Percentiles rank a stretch among this genome's conserved stretches.
phyloP scores from a whole-genome alignment of 2,329 filamentous ascomycete species.

The Thermoascus crustaceus region DNA sequence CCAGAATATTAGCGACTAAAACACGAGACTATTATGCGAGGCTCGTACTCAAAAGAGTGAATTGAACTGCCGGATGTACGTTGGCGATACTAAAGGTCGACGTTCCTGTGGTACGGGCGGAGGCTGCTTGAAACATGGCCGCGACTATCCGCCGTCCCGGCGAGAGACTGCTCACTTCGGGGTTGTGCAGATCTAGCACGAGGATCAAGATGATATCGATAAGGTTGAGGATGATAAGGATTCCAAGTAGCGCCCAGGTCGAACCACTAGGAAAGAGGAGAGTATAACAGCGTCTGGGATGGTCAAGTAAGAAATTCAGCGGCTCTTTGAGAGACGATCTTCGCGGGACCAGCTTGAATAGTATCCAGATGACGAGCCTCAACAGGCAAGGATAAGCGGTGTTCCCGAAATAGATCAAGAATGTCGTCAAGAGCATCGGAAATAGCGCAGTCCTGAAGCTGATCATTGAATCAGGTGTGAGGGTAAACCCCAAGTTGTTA shows the following conservation, averaged over 20 bases:
- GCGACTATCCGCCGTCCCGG: conserved; percentile 45
- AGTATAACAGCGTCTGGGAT: conserved; percentile 56
- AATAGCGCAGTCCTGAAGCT: conserved; percentile 39
- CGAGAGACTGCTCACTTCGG: conserved; percentile 34
- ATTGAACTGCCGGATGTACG: conserved; percentile 48
- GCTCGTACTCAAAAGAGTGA: too few relatives aligned
- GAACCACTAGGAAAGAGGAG: conserved; percentile 53
- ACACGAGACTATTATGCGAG: too few relatives aligned
- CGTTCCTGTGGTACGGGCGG: conserved; percentile 42
- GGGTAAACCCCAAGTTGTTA: conserved; percentile 47
- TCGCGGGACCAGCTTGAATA: conserved; percentile 40
- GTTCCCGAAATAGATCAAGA: conserved; percentile 32
- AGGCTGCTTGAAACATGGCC: conserved; percentile 52
- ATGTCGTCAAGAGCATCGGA: conserved; percentile 32
- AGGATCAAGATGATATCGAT: conserved; percentile 50
- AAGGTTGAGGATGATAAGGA: conserved; percentile 46
- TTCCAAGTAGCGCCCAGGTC: conserved; percentile 50
- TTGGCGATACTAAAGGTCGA: conserved; percentile 44
- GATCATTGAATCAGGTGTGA: conserved; percentile 49
- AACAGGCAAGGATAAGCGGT: conserved; percentile 48
- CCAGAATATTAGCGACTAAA: too few relatives aligned
- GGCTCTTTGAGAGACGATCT: conserved; percentile 27
- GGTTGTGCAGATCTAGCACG: conserved; percentile 45
- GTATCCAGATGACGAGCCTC: conserved; percentile 50
- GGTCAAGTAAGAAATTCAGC: conserved; percentile 51